Conservation (phyloP, 768 basidiomycete species). For the Amanita phalloides region DNA sequence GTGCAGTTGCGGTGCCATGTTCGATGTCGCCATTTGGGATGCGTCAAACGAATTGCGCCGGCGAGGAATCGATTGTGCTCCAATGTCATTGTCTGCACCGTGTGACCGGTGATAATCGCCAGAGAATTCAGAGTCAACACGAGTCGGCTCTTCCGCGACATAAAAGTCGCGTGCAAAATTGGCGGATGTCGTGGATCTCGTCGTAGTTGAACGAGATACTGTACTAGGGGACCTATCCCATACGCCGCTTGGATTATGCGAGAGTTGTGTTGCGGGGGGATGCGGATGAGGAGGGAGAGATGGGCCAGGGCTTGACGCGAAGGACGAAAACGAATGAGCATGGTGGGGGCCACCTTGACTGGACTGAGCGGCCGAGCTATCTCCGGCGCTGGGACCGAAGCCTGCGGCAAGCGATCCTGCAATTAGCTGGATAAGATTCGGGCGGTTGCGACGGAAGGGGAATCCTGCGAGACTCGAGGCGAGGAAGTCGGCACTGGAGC, state of each 20-base stretch:
- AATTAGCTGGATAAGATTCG: background rate
- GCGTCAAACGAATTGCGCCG: background rate
- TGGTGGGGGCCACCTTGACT: background rate
- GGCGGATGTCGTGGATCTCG: slow-evolving; percentile 9
- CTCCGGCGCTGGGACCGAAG: too few species aligned
- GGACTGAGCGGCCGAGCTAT: background rate
- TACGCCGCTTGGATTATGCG: background rate
- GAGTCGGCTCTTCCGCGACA: slow-evolving; percentile 17
- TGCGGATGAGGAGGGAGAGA: background rate
- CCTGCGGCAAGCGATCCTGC: background rate
- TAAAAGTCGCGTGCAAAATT: slow-evolving; percentile 59
- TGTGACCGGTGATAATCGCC: background rate
- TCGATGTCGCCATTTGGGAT: too few species aligned
- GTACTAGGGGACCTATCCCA: background rate
- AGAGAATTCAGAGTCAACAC: background rate
- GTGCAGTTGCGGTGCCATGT: background rate
- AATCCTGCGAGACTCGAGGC: background rate
- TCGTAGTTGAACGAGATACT: background rate
- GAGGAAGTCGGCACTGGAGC: background rate
- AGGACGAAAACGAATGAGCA: background rate
- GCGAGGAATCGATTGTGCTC: too few species aligned
- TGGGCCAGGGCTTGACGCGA: background rate
- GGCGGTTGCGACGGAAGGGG: background rate
- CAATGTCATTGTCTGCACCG: too few species aligned
- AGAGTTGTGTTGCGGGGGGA: background rate